Evolutionary conservation across 371 early-diverging fungal species (phyloP).

Genomic region (Syncephalastrum sp.): DNA sequence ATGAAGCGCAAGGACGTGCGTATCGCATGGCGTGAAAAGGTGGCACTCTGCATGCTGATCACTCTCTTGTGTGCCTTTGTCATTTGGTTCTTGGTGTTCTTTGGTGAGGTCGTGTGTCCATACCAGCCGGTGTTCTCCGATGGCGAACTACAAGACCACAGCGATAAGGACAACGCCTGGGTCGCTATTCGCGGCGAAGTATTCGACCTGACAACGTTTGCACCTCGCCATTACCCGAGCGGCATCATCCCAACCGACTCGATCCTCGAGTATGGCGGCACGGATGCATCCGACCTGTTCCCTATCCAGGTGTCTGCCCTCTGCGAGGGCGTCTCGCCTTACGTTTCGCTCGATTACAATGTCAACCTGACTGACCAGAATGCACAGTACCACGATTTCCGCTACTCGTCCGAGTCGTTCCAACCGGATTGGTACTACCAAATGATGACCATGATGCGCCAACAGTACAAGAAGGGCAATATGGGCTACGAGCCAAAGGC

Average conservation of each 20-base stretch:
- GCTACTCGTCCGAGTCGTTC: slow-evolving; percentile 23
- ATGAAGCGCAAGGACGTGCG: slow-evolving; percentile 81
- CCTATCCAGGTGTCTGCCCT: slow-evolving; percentile 63
- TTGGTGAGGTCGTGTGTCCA: slow-evolving; percentile 85
- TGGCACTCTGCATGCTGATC: slow-evolving; percentile 86
- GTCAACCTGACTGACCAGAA: slow-evolving; percentile 25
- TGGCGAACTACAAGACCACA: slow-evolving; percentile 48
- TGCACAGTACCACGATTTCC: slow-evolving; percentile 40
- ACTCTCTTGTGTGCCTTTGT: slow-evolving; percentile 72
- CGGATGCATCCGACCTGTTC: slow-evolving; percentile 62
- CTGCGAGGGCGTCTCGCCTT: slow-evolving; percentile 26
- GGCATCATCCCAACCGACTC: slow-evolving; percentile 39
- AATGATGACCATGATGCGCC: slow-evolving; percentile 45
- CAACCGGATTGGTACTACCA: slow-evolving; percentile 51
- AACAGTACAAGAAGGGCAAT: slow-evolving; percentile 42
- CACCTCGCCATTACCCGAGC: slow-evolving; percentile 47
- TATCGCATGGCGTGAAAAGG: slow-evolving; percentile 95
- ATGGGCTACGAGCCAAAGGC: slow-evolving; percentile 37
- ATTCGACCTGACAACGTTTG: slow-evolving; percentile 61
- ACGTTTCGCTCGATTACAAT: slow-evolving; percentile 22
- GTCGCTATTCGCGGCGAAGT: slow-evolving; percentile 67
- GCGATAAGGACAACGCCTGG: slow-evolving; percentile 36
- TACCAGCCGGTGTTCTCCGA: slow-evolving; percentile 62
- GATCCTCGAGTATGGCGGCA: slow-evolving; percentile 57
- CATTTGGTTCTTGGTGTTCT: slow-evolving; percentile 85